phyloP scores from a whole-genome alignment of 1,139 yeast species.

The Geotrichum histeridarum region DNA sequence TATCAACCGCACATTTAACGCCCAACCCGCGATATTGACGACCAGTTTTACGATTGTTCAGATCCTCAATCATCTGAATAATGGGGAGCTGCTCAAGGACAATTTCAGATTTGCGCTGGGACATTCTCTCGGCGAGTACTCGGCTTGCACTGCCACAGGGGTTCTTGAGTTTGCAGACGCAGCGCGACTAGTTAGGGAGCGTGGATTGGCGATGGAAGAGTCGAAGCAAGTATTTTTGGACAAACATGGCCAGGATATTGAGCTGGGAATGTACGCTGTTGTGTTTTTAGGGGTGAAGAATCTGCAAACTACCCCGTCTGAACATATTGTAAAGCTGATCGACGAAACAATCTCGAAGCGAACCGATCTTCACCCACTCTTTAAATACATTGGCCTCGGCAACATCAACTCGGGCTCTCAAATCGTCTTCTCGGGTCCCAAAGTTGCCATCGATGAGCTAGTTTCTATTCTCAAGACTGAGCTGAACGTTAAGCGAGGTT shows the following conservation, averaged over 20 bases:
- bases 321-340: slow-evolving; percentile 1
- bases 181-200: slow-evolving; percentile 45
- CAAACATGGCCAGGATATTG: slow-evolving; percentile 34
- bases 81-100: slow-evolving; percentile 25
- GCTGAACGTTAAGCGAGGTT: slow-evolving; percentile 22
- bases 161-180: slow-evolving; percentile 43
- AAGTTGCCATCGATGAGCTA: slow-evolving; percentile 14
- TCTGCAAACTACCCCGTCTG: background rate
- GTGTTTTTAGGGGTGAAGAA: slow-evolving; percentile 23
- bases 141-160: slow-evolving; percentile 49
- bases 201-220: slow-evolving; percentile 52
- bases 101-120: slow-evolving; percentile 42
- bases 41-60: slow-evolving; percentile 43
- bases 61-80: slow-evolving; percentile 32
- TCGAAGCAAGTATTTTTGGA: slow-evolving; percentile 22
- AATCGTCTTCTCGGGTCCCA: slow-evolving; percentile 41
- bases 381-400: slow-evolving; percentile 32
- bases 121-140: slow-evolving; percentile 61
- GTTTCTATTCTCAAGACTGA: slow-evolving; percentile 12
- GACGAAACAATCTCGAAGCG: slow-evolving; percentile 2
- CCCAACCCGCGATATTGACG: slow-evolving; percentile 58
- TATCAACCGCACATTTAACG: slow-evolving; percentile 44
- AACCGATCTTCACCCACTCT: slow-evolving; percentile 3
- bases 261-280: slow-evolving; percentile 28
- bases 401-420: slow-evolving; percentile 41